A percentile compares a stretch with the other conserved stretches of the same genome.
Conservation (phyloP, 768 basidiomycete genomes). For the Ramaria sp. region DNA sequence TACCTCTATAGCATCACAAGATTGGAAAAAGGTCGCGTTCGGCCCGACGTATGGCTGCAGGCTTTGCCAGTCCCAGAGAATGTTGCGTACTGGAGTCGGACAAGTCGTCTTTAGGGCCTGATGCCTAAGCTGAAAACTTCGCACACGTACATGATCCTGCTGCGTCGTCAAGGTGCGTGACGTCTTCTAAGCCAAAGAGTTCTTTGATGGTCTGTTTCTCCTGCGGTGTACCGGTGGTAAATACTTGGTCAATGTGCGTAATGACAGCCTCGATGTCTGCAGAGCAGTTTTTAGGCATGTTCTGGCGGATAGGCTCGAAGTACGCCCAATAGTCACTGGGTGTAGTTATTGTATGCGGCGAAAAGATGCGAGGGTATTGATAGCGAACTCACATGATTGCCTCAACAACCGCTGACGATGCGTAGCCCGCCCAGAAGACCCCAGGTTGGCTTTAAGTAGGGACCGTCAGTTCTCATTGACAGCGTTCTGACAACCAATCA, state of each 20-base stretch:
- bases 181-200: conserved; percentile 43
- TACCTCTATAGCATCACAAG: conserved; percentile 61
- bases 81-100: conserved; percentile 25
- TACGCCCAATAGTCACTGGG: conserved; percentile 53
- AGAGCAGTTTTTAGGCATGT: conserved; percentile 45
- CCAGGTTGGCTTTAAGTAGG: conserved; percentile 38
- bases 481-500: neutral
- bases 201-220: conserved; percentile 47
- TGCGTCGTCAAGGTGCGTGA: conserved; percentile 58
- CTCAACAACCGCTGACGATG: conserved; percentile 57
- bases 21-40: conserved; percentile 39
- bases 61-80: conserved; percentile 60
- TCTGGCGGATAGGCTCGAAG: conserved; percentile 56
- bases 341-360: neutral
- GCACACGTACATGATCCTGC: conserved; percentile 38
- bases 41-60: conserved; percentile 43
- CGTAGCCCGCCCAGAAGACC: conserved; percentile 55
- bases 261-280: conserved; percentile 59
- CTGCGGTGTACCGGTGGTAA: conserved; percentile 30
- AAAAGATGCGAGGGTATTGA: neutral
- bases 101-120: neutral
- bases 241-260: conserved; percentile 47
- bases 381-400: conserved; percentile 26
- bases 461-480: neutral
- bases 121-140: neutral